Evolutionary conservation across 768 basidiomycete species (phyloP), one percentile per base, ranked within the genome.

Genomic region (Tricholoma flavovirens): DNA sequence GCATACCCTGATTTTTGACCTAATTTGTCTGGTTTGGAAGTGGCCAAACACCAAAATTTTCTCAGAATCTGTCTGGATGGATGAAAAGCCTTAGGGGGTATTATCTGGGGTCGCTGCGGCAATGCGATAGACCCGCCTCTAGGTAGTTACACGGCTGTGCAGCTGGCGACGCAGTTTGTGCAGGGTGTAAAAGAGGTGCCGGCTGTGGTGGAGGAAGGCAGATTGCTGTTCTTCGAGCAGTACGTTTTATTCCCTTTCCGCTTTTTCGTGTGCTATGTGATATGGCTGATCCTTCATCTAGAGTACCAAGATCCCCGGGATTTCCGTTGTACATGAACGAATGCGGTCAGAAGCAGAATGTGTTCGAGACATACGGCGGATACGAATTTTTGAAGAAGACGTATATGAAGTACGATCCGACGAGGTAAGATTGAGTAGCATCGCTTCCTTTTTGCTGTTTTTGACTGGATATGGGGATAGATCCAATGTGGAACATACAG

Each of bases 351-450:
- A 54, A 54, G 0, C 76, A 77, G 55, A 66, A 72, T 26, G 71
- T 73, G 1, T 77, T 75, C 56, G 60, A 67, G 22, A 73, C 73
- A 21, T 78, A 78, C 59, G 73, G 72, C 4, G 62, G 66, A 14
- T 76, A 67, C 49, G 64, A 71, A 6, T 69, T 71, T 38, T 54
- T 78, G 60, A 71, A 68, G 51, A 48, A 58, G 10, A 73, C 71
- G 0, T 77, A 77, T 57, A 63, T 64, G 8, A 78, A 77, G 58
- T 78, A 78, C 54, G 77, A 78, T 60, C 76, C 76, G 17, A 71
- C 66, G 3, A 62, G 75, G 76, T 74, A 52, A 54, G 67, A 55
- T 29, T 17, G 24, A 22, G 12, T n/a, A n/a, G 21, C 22, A 5
- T 14, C 22, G 43, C 5, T 24, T 24, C 12, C 15, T 45, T 15